Percentiles rank a stretch among this genome's conserved stretches.
Conservation (phyloP, 768 basidiomycete genomes). For the Podaxis sp. region DNA sequence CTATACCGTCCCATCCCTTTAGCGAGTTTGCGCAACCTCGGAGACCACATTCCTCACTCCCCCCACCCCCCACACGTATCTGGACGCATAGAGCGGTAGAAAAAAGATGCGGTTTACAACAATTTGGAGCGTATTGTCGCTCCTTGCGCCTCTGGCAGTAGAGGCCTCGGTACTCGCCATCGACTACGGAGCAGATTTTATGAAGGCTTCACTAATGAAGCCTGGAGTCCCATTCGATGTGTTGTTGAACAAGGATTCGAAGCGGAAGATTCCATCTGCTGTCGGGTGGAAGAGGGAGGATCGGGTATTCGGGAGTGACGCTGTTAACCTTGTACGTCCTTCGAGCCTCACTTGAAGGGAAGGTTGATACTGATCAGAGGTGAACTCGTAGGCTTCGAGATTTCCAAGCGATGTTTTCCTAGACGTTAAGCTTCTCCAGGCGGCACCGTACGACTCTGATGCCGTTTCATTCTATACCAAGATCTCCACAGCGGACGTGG, state of each 20-base stretch:
- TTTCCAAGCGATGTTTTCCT: slow-evolving; percentile 88
- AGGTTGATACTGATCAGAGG: slow-evolving; percentile 2
- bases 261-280: slow-evolving; percentile 87
- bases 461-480: slow-evolving; percentile 53
- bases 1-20: no score
- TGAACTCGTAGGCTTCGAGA: slow-evolving; percentile 66
- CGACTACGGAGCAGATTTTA: slow-evolving; percentile 98
- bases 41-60: background rate
- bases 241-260: slow-evolving; percentile 93
- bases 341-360: background rate
- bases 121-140: slow-evolving; percentile 33
- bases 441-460: slow-evolving; percentile 56
- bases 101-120: slow-evolving; percentile 34
- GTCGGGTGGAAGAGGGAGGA: slow-evolving; percentile 93
- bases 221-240: slow-evolving; percentile 95
- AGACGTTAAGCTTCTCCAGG: slow-evolving; percentile 81
- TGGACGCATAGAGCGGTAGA: background rate
- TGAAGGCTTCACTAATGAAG: slow-evolving; percentile 94
- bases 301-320: slow-evolving; percentile 85
- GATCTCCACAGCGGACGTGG: slow-evolving; percentile 49
- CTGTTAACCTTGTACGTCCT: slow-evolving; percentile 73
- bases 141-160: slow-evolving; percentile 38
- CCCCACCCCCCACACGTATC: background rate
- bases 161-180: slow-evolving; percentile 85
- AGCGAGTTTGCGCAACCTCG: background rate